phyloP scores from a whole-genome alignment of 805 yeast species.

The Ogataea wickerhamii region DNA sequence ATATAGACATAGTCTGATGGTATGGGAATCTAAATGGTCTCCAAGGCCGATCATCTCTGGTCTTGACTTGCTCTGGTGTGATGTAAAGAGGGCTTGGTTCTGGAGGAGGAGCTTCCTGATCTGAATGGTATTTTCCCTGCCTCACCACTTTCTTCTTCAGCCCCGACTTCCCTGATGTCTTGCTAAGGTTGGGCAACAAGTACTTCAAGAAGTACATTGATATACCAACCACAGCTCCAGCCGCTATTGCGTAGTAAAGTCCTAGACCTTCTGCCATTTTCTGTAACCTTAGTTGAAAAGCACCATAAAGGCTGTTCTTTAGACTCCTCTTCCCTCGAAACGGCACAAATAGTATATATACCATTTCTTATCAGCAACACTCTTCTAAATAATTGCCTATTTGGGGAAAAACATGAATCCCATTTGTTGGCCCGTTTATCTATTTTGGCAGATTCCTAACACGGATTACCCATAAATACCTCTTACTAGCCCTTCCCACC shows the following conservation, averaged over 20 bases:
- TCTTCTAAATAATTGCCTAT: slow-evolving; percentile 11
- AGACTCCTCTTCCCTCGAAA: neutral
- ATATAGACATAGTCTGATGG: slow-evolving; percentile 75
- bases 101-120: slow-evolving; percentile 33
- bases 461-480: neutral
- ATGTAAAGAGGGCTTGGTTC: slow-evolving; percentile 56
- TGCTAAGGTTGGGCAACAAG: slow-evolving; percentile 9
- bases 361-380: slow-evolving; percentile 1
- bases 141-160: slow-evolving; percentile 3
- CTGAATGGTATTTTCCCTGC: slow-evolving; percentile 22
- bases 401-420: slow-evolving; percentile 19
- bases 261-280: slow-evolving; percentile 12
- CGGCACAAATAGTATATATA: slow-evolving; percentile 1
- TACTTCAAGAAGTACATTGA: slow-evolving; percentile 17
- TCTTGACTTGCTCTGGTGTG: slow-evolving; percentile 62
- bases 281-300: neutral
- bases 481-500: neutral
- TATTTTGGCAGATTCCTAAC: slow-evolving; percentile 6
- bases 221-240: slow-evolving; percentile 23
- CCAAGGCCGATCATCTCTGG: slow-evolving; percentile 76
- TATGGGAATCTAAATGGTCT: slow-evolving; percentile 79
- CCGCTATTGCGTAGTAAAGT: slow-evolving; percentile 15
- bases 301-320: neutral
- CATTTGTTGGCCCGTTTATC: slow-evolving; percentile 5
- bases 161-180: slow-evolving; percentile 2